Conservation (phyloP, 2,329 filamentous ascomycete genomes). For the Talaromyces sp. region DNA sequence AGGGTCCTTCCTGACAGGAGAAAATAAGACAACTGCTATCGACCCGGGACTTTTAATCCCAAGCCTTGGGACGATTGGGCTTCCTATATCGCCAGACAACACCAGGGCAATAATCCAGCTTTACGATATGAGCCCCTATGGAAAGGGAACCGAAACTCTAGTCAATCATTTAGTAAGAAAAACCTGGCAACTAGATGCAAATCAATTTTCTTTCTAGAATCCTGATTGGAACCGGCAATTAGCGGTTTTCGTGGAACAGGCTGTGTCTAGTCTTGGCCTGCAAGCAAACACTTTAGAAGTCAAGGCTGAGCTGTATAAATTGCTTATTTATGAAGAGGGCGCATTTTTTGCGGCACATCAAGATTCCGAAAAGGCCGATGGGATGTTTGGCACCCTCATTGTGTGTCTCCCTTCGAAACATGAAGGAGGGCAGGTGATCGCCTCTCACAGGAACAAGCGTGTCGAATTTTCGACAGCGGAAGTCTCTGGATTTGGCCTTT, state of each 20-base stretch:
- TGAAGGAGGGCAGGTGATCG: constrained; percentile 43
- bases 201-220: constrained; percentile 35
- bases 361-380: constrained; percentile 45
- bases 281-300: constrained; percentile 13
- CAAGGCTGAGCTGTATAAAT: constrained; percentile 41
- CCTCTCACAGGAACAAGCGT: constrained; percentile 34
- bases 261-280: background rate
- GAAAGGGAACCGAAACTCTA: constrained; percentile 36
- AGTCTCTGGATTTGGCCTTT: constrained; percentile 17
- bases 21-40: background rate
- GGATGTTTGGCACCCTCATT: constrained; percentile 50
- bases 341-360: constrained; percentile 47
- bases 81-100: constrained; percentile 2
- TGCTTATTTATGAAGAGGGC: constrained; percentile 49
- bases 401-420: constrained; percentile 47
- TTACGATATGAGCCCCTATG: constrained; percentile 25
- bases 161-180: constrained; percentile 39
- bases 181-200: constrained; percentile 40
- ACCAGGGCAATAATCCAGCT: constrained; percentile 13
- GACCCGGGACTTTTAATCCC: constrained; percentile 11
- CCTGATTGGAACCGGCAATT: constrained; percentile 27
- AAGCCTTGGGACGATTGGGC: constrained; percentile 3
- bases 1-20: background rate
- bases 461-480: constrained; percentile 26
- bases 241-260: background rate